phyloP scores from a whole-genome alignment of 768 basidiomycete species.

The Candolleomyces eurysporus region DNA sequence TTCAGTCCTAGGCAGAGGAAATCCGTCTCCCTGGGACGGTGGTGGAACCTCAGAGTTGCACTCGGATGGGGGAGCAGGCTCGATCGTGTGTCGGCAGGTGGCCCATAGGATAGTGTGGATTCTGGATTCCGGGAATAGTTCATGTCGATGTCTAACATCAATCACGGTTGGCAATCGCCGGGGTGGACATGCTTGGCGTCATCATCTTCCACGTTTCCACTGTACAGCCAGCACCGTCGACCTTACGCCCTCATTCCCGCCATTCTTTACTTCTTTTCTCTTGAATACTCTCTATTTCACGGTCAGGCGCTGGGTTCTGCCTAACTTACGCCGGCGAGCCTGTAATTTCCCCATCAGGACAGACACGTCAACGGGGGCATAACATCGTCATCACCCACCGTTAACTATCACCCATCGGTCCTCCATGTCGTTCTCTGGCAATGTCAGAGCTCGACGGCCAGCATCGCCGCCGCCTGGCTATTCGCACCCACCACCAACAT shows the following conservation, averaged over 20 bases:
- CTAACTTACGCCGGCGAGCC: neutral
- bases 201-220: neutral
- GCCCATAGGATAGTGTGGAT: no score
- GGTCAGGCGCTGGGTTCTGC: neutral
- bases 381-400: neutral
- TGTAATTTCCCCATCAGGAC: neutral
- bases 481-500: conserved; percentile 3
- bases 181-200: neutral
- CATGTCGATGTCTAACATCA: neutral
- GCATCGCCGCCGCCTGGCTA: conserved; percentile 59
- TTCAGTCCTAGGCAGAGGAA: no score
- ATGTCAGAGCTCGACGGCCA: conserved; percentile 65
- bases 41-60: no score
- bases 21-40: no score
- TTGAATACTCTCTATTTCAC: neutral
- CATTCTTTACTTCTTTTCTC: neutral
- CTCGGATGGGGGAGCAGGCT: no score
- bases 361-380: conserved; percentile 8
- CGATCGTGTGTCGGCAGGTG: no score
- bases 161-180: neutral
- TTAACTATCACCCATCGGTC: neutral
- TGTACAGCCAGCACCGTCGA: neutral
- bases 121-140: no score
- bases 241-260: neutral
- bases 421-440: conserved; percentile 37